These are phyloP conservation scores for Penstemon barbatus DNA, from an alignment of 257 asterid species.

Conservation along the genomic window DNA sequence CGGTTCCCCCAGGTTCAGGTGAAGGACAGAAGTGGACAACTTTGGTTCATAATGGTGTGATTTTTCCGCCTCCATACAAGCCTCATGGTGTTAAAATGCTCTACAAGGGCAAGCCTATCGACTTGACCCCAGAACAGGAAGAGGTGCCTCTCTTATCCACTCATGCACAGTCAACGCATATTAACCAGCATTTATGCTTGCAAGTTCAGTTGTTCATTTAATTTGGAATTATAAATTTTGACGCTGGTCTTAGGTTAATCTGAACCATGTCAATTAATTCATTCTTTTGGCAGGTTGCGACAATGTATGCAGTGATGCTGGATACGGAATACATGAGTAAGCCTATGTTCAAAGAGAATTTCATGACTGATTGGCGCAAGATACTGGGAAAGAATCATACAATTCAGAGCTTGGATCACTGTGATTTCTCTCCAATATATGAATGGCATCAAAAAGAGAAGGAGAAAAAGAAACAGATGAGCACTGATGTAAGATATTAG, in stretches of 20 bases:
- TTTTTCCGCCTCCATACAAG: constrained; percentile 92
- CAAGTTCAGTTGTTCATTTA: not conserved
- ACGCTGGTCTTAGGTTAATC: not conserved
- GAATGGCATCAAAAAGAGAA: constrained; percentile 93
- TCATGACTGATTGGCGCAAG: constrained; percentile 85
- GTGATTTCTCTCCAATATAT: constrained; percentile 85
- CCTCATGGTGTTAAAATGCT: constrained; percentile 95
- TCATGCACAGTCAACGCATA: not conserved
- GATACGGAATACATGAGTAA: constrained; percentile 90
- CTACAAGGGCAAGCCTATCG: constrained; percentile 82
- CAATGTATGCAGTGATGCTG: constrained; percentile 93
- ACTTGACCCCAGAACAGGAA: constrained; percentile 85
- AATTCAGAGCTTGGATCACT: constrained; percentile 82
- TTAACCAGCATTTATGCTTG: not conserved
- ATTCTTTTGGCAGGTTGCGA: constrained; percentile 72
- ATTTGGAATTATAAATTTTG: no score
- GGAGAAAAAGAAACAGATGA: constrained; percentile 97
- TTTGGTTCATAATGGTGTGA: constrained; percentile 89
- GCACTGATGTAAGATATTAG: constrained; percentile 54
- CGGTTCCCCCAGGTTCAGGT: constrained; percentile 84
- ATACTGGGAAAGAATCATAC: constrained; percentile 85
- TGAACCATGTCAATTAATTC: not conserved
- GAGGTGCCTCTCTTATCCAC: constrained; percentile 57
- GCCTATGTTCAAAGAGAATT: constrained; percentile 82
- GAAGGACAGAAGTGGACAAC: constrained; percentile 98